Evolutionary conservation across 2,329 filamentous ascomycete genomes (phyloP).

Genomic region (Curvularia hawaiiensis): DNA sequence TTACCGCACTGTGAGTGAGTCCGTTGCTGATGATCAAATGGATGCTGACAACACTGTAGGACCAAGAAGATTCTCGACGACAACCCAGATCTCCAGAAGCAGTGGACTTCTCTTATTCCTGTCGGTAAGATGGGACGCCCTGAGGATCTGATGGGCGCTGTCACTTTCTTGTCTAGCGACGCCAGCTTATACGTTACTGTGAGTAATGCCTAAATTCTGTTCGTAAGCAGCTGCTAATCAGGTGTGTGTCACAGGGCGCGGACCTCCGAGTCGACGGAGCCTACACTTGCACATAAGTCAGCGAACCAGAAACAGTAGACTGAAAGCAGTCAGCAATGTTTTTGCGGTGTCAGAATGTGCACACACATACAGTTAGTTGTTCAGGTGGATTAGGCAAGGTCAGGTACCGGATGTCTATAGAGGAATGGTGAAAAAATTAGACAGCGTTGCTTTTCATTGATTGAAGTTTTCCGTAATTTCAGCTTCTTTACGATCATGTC

Average conservation of each 20-base stretch:
- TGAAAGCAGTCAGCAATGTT: background rate
- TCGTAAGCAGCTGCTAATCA: slow-evolving; percentile 32
- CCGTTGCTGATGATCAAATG: background rate
- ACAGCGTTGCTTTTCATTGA: background rate
- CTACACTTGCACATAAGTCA: slow-evolving; percentile 73
- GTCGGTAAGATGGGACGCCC: slow-evolving; percentile 92
- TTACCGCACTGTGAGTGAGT: slow-evolving; percentile 79
- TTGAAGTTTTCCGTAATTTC: too few species aligned
- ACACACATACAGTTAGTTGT: background rate
- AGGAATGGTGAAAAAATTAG: background rate
- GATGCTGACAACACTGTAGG: slow-evolving; percentile 53
- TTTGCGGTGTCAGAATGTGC: background rate
- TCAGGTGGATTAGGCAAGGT: background rate
- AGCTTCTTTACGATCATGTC: background rate
- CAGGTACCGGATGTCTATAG: background rate
- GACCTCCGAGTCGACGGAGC: slow-evolving; percentile 85
- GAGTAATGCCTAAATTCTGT: slow-evolving; percentile 3
- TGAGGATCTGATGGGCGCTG: slow-evolving; percentile 90
- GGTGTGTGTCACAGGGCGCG: slow-evolving; percentile 55
- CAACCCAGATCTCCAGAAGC: slow-evolving; percentile 84
- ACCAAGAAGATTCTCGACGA: slow-evolving; percentile 94
- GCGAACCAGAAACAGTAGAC: background rate
- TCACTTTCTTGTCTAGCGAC: slow-evolving; percentile 83
- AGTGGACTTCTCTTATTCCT: slow-evolving; percentile 92
- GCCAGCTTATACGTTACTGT: slow-evolving; percentile 57